Evolutionary conservation across 129 eudicot genomes (phyloP).

Genomic region (Mikania micrantha): DNA sequence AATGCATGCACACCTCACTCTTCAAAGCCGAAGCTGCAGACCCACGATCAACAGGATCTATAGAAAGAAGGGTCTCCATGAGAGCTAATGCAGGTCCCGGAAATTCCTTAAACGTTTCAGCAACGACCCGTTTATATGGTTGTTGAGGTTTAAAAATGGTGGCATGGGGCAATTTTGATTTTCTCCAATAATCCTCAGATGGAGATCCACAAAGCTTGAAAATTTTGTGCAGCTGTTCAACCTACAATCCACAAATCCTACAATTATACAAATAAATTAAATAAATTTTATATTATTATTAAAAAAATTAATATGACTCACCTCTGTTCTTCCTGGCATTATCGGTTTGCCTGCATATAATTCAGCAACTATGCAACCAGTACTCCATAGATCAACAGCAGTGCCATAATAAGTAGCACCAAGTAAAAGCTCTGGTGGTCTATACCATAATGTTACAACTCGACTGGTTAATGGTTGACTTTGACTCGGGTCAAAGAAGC

Average conservation of each 20-base stretch:
- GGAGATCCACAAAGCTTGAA: slow-evolving; percentile 98
- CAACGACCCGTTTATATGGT: slow-evolving; percentile 61
- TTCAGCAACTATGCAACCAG: slow-evolving; percentile 93
- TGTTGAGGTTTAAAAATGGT: slow-evolving; percentile 84
- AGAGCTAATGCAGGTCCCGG: slow-evolving; percentile 78
- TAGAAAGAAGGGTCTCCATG: slow-evolving; percentile 67
- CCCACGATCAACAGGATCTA: slow-evolving; percentile 83
- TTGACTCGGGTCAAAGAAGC: slow-evolving; percentile 62
- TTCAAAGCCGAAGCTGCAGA: slow-evolving; percentile 74
- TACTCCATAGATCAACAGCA: slow-evolving; percentile 93
- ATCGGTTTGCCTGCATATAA: slow-evolving; percentile 86
- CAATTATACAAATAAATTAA: slow-evolving; percentile 5
- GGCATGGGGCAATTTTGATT: slow-evolving; percentile 74
- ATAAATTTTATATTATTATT: neutral
- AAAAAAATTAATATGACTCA: slow-evolving; percentile 7
- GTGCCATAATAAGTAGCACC: slow-evolving; percentile 85
- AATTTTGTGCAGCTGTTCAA: slow-evolving; percentile 86
- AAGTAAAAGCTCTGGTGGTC: slow-evolving; percentile 91
- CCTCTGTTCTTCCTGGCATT: slow-evolving; percentile 98
- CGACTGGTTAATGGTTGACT: slow-evolving; percentile 72
- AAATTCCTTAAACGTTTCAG: slow-evolving; percentile 67
- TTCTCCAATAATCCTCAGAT: slow-evolving; percentile 76
- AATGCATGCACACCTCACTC: slow-evolving; percentile 48
- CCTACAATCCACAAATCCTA: slow-evolving; percentile 40
- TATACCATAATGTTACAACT: slow-evolving; percentile 95